Base-by-base conservation (phyloP, 306 rosid genomes). In the Quercus suber region DNA sequence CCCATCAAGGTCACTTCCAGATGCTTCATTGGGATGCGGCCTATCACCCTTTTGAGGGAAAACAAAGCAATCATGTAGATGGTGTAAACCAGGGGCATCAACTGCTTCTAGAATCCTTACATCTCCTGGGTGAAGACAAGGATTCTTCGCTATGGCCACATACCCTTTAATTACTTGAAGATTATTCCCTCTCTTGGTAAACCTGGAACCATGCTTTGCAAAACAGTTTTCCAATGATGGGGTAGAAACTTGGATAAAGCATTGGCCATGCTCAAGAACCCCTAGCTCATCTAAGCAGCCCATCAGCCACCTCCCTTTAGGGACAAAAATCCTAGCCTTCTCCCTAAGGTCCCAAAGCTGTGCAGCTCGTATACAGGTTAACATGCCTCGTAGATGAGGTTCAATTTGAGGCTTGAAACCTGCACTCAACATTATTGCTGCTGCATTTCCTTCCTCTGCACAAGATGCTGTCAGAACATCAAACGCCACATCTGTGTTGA, bases 1-100 rank as follows among this genome's bases (percentile, higher is more conserved):
- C 61, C 94, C 98, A 15, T 95, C 98, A 72, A 92, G 93, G 87
- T 92, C 99, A 84, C 98, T 92, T 81, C 97, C 99, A 84, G 98
- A 92, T 82, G 99, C 98, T 85, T 95, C 99, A 82, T 94, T 73
- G 56, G 97, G 51, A 79, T 94, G 99, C 20, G 99, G 97, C 78
- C 99, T 85, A 53, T 92, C 89, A 55, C 98, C 99, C 49, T 92
- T 91, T 76, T 89, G 99, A 25, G 99, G 98, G 84, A 95, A 95
- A 78, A 95, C 86, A 55, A 91, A 86, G 76, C 99, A 95, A 83
- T 95, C 98, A 49, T 86, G 72, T n/a, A 95, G 80, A 83, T 90
- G 97, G 87, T 83, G 89, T 71, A 95, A 83, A 57, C 56, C 89
- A 5, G 94, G 96, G 78, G 81, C 86, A 83, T 95, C 97, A 78